Conservation (phyloP, 768 basidiomycete genomes). For the Leucosporidium creatinivorum region DNA sequence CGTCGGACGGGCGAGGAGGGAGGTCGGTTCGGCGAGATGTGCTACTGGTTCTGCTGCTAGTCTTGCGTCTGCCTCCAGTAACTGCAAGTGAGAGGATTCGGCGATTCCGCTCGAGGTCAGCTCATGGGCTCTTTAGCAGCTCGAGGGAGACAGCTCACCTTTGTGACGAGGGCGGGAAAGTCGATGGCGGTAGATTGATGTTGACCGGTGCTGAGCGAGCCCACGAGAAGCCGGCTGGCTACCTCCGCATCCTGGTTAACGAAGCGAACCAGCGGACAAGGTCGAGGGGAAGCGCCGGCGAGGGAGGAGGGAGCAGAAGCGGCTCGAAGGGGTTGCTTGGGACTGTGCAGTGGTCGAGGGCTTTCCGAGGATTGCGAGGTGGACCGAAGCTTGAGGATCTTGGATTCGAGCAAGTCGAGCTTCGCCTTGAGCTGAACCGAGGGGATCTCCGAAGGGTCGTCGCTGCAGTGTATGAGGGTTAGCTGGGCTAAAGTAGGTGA, state of each 20-base stretch:
- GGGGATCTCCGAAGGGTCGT: too few species aligned
- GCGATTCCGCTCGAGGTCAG: too few species aligned
- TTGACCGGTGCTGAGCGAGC: neutral
- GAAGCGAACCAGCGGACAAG: neutral
- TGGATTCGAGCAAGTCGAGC: conserved; percentile 21
- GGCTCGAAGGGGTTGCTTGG: neutral
- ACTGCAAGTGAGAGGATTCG: too few species aligned
- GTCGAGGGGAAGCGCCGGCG: neutral
- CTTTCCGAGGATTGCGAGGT: neutral
- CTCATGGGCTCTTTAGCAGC: too few species aligned
- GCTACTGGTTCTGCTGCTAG: neutral
- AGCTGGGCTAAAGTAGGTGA: too few species aligned
- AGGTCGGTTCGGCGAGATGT: neutral
- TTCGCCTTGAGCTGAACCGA: too few species aligned
- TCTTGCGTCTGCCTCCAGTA: neutral
- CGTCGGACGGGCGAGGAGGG: conserved; percentile 2
- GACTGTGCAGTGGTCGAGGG: neutral
- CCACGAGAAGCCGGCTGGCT: neutral
- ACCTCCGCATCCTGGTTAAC: neutral
- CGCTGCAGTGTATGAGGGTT: too few species aligned
- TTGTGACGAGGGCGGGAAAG: neutral
- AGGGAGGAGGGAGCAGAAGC: neutral
- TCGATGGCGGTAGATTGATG: neutral
- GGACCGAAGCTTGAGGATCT: conserved; percentile 6
- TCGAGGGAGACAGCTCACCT: neutral